Evolutionary conservation across 1,284 basidiomycete species (phyloP).

Genomic region (Cystobasidium slooffiae): DNA sequence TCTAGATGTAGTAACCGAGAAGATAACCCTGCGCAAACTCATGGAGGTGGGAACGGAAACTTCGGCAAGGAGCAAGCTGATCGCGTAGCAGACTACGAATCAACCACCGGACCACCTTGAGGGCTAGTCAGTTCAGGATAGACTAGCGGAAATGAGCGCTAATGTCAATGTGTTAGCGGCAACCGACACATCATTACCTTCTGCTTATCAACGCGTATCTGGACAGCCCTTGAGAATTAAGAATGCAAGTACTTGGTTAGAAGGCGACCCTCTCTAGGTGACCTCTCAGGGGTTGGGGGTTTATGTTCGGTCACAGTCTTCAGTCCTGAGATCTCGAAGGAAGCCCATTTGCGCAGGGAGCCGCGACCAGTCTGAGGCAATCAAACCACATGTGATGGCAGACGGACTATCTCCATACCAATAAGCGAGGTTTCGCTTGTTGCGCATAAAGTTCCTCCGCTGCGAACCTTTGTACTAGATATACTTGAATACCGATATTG

Average conservation of each 20-base stretch:
- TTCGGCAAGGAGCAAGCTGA: neutral
- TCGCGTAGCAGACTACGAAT: conserved; percentile 1
- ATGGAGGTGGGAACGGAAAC: conserved; percentile 1
- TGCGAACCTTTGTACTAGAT: neutral
- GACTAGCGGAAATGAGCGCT: conserved; percentile 1
- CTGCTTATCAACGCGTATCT: conserved; percentile 2
- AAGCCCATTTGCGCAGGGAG: conserved; percentile 1
- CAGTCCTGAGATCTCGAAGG: neutral
- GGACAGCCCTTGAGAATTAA: conserved; percentile 1
- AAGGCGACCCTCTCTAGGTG: conserved; percentile 1
- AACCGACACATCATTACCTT: conserved; percentile 2
- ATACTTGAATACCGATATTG: conserved; percentile 2
- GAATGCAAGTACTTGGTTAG: conserved; percentile 2
- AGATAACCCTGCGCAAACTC: conserved; percentile 1
- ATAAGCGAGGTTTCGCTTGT: conserved; percentile 2
- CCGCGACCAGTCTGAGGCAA: neutral
- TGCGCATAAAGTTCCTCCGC: conserved; percentile 1
- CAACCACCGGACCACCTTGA: conserved; percentile 1
- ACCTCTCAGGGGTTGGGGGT: conserved; percentile 1
- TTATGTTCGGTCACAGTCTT: conserved; percentile 1
- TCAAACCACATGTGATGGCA: neutral
- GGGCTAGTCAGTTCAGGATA: conserved; percentile 1
- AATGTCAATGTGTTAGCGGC: conserved; percentile 2
- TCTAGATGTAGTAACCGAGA: conserved; percentile 8
- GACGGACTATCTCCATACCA: neutral